These are phyloP conservation scores for Pestalotiopsis fici DNA, from an alignment of 2,329 filamentous ascomycete species.

Conservation along the genomic window DNA sequence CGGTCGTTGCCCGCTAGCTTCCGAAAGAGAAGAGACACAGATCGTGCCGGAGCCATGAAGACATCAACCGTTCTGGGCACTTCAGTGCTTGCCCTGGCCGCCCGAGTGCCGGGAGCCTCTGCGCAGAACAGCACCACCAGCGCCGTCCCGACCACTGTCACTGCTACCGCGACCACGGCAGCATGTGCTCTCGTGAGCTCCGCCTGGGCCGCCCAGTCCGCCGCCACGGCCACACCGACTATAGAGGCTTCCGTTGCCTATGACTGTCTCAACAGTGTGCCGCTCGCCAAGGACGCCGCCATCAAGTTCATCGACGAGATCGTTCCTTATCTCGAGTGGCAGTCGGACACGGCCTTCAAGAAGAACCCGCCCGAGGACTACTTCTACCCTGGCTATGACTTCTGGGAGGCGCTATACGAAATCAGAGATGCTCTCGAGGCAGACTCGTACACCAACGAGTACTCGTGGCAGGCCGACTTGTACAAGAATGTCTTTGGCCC, in stretches of 20 bases:
- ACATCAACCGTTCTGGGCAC: conserved; percentile 11
- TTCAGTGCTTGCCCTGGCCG: conserved; percentile 8
- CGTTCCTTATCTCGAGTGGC: conserved; percentile 42
- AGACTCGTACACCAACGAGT: conserved; percentile 38
- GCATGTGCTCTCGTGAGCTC: conserved; percentile 30
- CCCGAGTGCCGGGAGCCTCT: background rate
- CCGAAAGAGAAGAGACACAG: background rate
- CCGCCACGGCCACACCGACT: conserved; percentile 28
- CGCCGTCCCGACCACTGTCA: conserved; percentile 10
- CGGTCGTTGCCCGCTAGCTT: background rate
- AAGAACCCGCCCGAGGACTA: conserved; percentile 38
- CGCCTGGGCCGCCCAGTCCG: conserved; percentile 27
- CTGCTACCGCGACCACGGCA: conserved; percentile 22
- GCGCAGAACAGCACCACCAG: conserved; percentile 15
- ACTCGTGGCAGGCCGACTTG: conserved; percentile 40
- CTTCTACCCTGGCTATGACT: conserved; percentile 37
- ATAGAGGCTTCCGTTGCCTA: conserved; percentile 38
- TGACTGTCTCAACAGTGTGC: conserved; percentile 42
- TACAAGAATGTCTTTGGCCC: conserved; percentile 37
- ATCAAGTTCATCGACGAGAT: conserved; percentile 39
- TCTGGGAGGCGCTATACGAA: conserved; percentile 34
- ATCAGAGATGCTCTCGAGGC: conserved; percentile 31
- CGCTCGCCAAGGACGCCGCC: conserved; percentile 38
- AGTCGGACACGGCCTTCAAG: conserved; percentile 38
- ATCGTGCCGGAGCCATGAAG: conserved; percentile 17